Conservation (phyloP, 768 basidiomycete genomes). For the Tubosaeta sp. region DNA sequence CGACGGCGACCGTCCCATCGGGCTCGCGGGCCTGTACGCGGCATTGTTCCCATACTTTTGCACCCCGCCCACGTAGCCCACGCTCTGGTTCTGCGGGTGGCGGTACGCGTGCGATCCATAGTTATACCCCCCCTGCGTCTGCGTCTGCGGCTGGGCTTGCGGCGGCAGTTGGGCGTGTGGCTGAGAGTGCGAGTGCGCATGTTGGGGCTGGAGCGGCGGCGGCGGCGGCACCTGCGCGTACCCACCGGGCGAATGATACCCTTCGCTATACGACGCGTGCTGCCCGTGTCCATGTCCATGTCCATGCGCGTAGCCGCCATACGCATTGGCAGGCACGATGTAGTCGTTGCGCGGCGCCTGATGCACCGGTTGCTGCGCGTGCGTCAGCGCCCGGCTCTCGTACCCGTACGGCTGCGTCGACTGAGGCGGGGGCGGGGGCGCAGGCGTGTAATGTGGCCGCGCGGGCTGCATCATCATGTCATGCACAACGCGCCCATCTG, state of each 20-base stretch:
- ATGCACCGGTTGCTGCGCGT: slow-evolving; percentile 32
- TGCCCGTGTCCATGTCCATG: slow-evolving; percentile 14
- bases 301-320: neutral
- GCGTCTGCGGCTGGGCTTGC: neutral
- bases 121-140: neutral
- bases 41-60: slow-evolving; percentile 25
- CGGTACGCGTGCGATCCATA: slow-evolving; percentile 2
- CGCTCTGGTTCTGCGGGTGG: slow-evolving; percentile 13
- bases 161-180: neutral
- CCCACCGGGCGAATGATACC: slow-evolving; percentile 10
- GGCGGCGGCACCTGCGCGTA: slow-evolving; percentile 17
- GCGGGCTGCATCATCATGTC: slow-evolving; percentile 60
- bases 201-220: neutral
- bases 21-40: slow-evolving; percentile 42
- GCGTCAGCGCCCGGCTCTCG: slow-evolving; percentile 30
- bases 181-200: neutral
- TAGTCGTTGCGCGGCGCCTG: slow-evolving; percentile 25
- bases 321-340: slow-evolving; percentile 10
- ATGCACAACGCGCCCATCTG: slow-evolving; percentile 72
- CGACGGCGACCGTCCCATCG: slow-evolving; percentile 46
- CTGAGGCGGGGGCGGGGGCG: slow-evolving; percentile 8
- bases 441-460: slow-evolving; percentile 10
- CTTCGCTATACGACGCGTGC: slow-evolving; percentile 16
- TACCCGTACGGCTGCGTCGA: slow-evolving; percentile 16
- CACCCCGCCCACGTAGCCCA: slow-evolving; percentile 25